Evolutionary conservation across 2,329 filamentous ascomycete genomes (phyloP).

Genomic region (Botrytis galanthina): DNA sequence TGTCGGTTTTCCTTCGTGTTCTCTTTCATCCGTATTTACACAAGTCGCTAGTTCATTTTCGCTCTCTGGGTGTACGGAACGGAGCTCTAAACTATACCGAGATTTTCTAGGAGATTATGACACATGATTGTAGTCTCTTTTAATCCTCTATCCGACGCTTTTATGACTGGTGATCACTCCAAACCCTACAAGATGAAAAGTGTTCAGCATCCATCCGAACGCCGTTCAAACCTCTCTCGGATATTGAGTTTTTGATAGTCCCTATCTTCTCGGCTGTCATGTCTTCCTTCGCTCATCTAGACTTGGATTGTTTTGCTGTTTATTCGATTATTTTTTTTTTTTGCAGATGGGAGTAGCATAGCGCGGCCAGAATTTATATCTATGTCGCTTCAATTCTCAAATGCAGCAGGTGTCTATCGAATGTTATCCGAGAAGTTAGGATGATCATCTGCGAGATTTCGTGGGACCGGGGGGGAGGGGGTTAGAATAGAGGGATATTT

Average conservation of each 20-base stretch:
- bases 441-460: too few relatives aligned
- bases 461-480: too few relatives aligned
- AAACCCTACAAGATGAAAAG: too few relatives aligned
- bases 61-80: not conserved
- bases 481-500: too few relatives aligned
- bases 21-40: not conserved
- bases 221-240: too few relatives aligned
- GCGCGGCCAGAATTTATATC: not conserved
- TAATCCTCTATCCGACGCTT: not conserved
- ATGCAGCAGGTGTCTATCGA: too few relatives aligned
- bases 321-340: too few relatives aligned
- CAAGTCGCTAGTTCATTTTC: not conserved
- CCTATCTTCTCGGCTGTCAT: not conserved
- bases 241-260: not conserved
- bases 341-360: not conserved
- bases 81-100: not conserved
- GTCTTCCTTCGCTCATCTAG: not conserved
- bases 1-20: not conserved
- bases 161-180: not conserved
- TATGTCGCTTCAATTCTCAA: too few relatives aligned
- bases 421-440: too few relatives aligned
- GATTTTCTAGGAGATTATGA: not conserved
- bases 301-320: not conserved
- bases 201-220: too few relatives aligned
- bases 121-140: not conserved